phyloP scores from a whole-genome alignment of 352 stramenopile genomes.

The Saprolegnia parasitica region DNA sequence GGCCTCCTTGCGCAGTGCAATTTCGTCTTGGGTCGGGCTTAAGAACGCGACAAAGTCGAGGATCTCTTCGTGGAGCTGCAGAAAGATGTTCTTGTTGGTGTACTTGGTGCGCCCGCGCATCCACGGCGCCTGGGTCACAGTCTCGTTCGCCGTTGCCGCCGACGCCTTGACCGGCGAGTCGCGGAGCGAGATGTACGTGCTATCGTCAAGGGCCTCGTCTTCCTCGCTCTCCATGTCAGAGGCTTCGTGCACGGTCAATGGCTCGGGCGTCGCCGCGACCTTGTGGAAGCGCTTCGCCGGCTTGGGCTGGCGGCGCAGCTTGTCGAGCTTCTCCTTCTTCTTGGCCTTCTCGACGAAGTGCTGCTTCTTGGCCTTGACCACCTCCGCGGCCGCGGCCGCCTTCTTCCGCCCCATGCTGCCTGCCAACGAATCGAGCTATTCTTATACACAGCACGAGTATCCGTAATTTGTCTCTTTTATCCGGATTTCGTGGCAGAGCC shows the following conservation, averaged over 20 bases:
- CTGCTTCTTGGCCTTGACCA: conserved; percentile 24
- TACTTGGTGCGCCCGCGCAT: conserved; percentile 57
- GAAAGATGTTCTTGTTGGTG: conserved; percentile 63
- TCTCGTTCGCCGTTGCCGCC: neutral
- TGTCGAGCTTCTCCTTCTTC: conserved; percentile 28
- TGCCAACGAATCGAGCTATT: neutral
- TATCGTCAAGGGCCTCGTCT: neutral
- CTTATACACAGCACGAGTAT: neutral
- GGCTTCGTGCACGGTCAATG: conserved; percentile 8
- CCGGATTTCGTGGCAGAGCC: neutral
- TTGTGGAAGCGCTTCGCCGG: conserved; percentile 22
- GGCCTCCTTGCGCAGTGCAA: conserved; percentile 54
- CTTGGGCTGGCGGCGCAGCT: conserved; percentile 14
- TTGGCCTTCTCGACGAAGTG: conserved; percentile 21
- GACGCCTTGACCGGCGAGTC: neutral
- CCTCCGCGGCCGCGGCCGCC: neutral
- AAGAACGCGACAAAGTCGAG: conserved; percentile 92
- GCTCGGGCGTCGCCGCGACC: neutral
- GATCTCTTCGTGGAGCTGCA: conserved; percentile 94
- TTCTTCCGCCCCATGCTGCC: conserved; percentile 2
- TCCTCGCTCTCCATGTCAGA: conserved; percentile 5
- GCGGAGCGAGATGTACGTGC: conserved; percentile 21
- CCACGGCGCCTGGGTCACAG: conserved; percentile 39
- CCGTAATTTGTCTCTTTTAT: neutral
- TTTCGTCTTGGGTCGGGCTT: conserved; percentile 76